phyloP scores from a whole-genome alignment of 495 filamentous ascomycete genomes.

The Xylaria intraflava region DNA sequence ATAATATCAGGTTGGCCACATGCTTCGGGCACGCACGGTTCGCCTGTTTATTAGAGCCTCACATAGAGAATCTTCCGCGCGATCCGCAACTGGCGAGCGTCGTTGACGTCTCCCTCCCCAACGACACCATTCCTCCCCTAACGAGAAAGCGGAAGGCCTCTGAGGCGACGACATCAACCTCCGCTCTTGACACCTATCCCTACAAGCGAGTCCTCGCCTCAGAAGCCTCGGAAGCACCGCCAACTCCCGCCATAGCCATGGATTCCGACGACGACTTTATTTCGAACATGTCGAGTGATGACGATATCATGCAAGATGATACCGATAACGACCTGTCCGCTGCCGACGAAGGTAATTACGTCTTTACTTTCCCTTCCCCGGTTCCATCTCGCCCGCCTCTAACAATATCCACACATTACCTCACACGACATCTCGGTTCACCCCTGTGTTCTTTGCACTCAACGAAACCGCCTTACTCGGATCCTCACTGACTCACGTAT shows the following conservation, averaged over 20 bases:
- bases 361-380: constrained; percentile 1
- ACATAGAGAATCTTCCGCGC: constrained; percentile 1
- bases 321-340: constrained; percentile 70
- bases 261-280: constrained; percentile 97
- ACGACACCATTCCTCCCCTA: constrained; percentile 53
- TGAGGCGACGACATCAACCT: constrained; percentile 57
- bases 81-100: constrained; percentile 22
- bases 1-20: background rate
- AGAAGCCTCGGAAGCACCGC: constrained; percentile 44
- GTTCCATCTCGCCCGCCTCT: background rate
- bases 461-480: background rate
- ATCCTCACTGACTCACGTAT: constrained; percentile 6
- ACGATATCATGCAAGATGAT: constrained; percentile 67
- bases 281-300: constrained; percentile 72
- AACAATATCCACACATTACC: background rate
- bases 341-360: constrained; percentile 62
- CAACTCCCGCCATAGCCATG: constrained; percentile 72
- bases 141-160: constrained; percentile 90
- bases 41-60: background rate
- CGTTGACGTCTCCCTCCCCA: constrained; percentile 7
- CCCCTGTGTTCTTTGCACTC: background rate
- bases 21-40: background rate
- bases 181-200: constrained; percentile 28
- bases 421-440: background rate
- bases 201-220: constrained; percentile 49